Base-by-base conservation (phyloP, 257 asterid genomes). In the Solanum ossicruentum region DNA sequence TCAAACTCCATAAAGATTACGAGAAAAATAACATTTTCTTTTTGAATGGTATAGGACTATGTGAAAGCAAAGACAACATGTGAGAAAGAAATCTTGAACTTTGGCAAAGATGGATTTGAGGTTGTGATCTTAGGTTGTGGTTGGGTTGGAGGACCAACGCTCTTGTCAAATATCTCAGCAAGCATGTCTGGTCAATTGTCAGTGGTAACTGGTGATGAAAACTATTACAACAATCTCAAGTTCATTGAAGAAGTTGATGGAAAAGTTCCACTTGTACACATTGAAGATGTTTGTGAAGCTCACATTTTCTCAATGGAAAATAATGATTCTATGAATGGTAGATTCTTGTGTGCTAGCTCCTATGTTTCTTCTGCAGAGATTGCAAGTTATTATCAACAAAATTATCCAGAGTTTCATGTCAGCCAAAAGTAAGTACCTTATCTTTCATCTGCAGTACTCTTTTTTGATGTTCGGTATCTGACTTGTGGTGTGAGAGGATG, bases 261-360 rank as follows among this genome's bases (percentile, higher is more conserved):
- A 11, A 86, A 85, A 67, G 41, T 86, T 69, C 91, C 88, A 12
- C 6, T 84, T 20, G 75, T 86, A 16, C 91, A 88, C 43, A 77
- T 88, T 83, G 88, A 88, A 9, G 89, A 88, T 86, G 88, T 88
- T 3, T 84, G 89, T 60, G 88, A 85, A 52, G 88, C 91, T 12
- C 89, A 86, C 8, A 83, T 88, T 83, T 88, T 88, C 41, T 78
- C 86, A 77, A 56, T 88, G n/a, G 88, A 88, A 84, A 43, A 47
- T 69, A 52, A 18, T 32, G 75, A 67, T 9, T 18, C 26, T 51
- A 47, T 85, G 20, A 55, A 39, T 75, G 91, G 88, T 49, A 84
- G 89, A 39, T 87, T 86, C 82, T 20, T 88, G 18, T 86, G 89
- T 78, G 91, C 88, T 47, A 81, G 85, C 54, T 45, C 49, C 7